phyloP scores from a whole-genome alignment of 768 basidiomycete species.

The Agaricus subrufescens region DNA sequence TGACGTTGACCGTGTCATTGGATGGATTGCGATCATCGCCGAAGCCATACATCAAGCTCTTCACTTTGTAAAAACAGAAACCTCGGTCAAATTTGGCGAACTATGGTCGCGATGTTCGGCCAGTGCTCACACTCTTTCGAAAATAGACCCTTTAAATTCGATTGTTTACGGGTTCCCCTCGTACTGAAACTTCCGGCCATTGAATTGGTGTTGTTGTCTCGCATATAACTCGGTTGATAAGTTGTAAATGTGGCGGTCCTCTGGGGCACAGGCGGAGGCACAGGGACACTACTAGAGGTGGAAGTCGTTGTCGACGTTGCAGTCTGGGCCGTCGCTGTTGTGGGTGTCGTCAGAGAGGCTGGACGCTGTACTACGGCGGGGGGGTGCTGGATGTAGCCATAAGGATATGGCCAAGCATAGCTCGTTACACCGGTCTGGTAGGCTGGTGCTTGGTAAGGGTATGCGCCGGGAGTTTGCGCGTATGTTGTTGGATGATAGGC shows the following conservation, averaged over 20 bases:
- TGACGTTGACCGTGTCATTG: constrained; percentile 82
- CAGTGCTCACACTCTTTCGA: constrained; percentile 69
- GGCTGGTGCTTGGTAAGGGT: constrained; percentile 41
- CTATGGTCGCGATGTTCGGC: not conserved
- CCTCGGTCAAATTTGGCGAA: constrained; percentile 9
- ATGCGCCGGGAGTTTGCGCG: constrained; percentile 42
- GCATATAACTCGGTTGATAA: constrained; percentile 46
- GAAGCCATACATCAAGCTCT: constrained; percentile 89
- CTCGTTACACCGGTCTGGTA: constrained; percentile 66
- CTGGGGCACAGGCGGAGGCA: constrained; percentile 23
- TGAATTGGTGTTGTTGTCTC: constrained; percentile 43
- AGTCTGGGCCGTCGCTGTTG: constrained; percentile 17
- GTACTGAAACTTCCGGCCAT: constrained; percentile 34
- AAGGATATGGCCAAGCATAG: constrained; percentile 73
- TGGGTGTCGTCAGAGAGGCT: constrained; percentile 14
- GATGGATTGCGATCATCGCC: constrained; percentile 89
- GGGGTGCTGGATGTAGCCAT: constrained; percentile 49
- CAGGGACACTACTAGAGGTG: constrained; percentile 20
- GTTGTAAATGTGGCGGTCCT: constrained; percentile 49
- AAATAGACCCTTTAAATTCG: constrained; percentile 71
- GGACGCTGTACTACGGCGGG: constrained; percentile 5
- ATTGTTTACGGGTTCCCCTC: constrained; percentile 55
- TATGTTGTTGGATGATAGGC: constrained; percentile 55
- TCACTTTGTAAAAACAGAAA: constrained; percentile 42
- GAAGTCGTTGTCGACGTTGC: constrained; percentile 12